These are phyloP conservation scores for Colletotrichum horii DNA, from an alignment of 2,329 filamentous ascomycete species.

Conservation along the genomic window DNA sequence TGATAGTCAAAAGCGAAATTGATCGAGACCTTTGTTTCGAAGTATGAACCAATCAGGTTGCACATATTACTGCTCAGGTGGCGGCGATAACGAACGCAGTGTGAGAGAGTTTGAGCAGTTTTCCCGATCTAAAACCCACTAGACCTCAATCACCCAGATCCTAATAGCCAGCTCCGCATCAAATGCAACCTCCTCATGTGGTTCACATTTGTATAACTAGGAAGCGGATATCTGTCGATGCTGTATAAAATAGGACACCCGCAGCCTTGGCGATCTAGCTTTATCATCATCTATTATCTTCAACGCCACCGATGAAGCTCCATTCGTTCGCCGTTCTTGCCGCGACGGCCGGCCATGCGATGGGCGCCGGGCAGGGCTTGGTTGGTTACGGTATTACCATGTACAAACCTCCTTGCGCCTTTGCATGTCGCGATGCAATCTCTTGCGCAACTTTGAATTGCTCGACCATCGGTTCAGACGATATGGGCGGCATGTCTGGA, in stretches of 20 bases:
- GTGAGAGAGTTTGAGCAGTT: not conserved
- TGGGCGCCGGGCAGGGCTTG: not conserved
- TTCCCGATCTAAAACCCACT: not conserved
- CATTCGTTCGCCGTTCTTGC: not conserved
- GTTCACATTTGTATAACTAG: not conserved
- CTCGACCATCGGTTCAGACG: not conserved
- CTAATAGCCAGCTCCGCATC: not conserved
- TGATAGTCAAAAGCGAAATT: not conserved
- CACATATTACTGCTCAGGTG: not conserved
- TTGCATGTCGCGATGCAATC: slow-evolving; percentile 36
- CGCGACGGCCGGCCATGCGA: not conserved
- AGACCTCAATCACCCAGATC: not conserved
- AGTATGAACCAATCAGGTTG: not conserved
- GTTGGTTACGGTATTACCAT: slow-evolving; percentile 19
- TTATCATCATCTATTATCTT: not conserved
- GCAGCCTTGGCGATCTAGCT: not conserved
- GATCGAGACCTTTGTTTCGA: not conserved
- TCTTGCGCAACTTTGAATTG: slow-evolving; percentile 21
- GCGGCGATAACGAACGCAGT: not conserved
- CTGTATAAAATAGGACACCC: not conserved
- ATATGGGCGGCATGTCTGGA: not conserved
- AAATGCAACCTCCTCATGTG: not conserved
- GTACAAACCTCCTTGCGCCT: slow-evolving; percentile 39
- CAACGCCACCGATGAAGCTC: not conserved
- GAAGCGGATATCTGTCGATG: not conserved